Evolutionary conservation across 345 rosid species (phyloP).

Genomic region (Boechera retrofracta): DNA sequence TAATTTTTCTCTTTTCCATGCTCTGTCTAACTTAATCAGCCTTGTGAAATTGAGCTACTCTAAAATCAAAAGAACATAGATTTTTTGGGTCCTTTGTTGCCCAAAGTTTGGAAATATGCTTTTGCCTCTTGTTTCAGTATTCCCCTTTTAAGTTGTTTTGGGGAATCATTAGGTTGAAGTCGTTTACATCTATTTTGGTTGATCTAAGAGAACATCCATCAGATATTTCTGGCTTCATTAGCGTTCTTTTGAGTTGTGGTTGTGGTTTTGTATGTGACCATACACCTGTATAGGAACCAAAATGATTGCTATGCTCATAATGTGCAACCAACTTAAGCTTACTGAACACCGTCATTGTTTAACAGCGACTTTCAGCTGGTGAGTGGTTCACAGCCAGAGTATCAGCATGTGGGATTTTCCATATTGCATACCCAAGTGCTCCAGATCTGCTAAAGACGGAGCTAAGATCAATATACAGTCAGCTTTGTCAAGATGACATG

Average conservation of each 20-base stretch:
- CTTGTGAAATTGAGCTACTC: neutral
- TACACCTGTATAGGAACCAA: neutral
- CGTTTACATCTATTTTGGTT: neutral
- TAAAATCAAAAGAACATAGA: neutral
- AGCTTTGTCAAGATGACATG: slow-evolving; percentile 88
- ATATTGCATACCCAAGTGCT: slow-evolving; percentile 79
- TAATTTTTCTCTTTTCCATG: neutral
- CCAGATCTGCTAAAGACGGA: slow-evolving; percentile 62
- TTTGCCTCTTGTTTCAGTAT: slow-evolving; percentile 1
- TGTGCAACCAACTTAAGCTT: neutral
- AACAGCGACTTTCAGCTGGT: slow-evolving; percentile 77
- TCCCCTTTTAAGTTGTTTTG: neutral
- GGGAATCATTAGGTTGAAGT: neutral
- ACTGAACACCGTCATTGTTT: neutral
- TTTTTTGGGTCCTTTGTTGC: neutral
- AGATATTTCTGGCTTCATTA: neutral
- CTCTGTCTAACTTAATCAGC: neutral
- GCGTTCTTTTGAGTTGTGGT: neutral
- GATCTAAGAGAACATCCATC: neutral
- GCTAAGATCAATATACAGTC: slow-evolving; percentile 63
- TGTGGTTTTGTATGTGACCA: neutral
- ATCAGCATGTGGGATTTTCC: slow-evolving; percentile 81
- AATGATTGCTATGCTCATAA: neutral
- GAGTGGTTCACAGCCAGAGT: slow-evolving; percentile 90
- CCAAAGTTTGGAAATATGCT: slow-evolving; percentile 6